phyloP scores from a whole-genome alignment of 73 alveolate species.

The Blepharisma japonicum region DNA sequence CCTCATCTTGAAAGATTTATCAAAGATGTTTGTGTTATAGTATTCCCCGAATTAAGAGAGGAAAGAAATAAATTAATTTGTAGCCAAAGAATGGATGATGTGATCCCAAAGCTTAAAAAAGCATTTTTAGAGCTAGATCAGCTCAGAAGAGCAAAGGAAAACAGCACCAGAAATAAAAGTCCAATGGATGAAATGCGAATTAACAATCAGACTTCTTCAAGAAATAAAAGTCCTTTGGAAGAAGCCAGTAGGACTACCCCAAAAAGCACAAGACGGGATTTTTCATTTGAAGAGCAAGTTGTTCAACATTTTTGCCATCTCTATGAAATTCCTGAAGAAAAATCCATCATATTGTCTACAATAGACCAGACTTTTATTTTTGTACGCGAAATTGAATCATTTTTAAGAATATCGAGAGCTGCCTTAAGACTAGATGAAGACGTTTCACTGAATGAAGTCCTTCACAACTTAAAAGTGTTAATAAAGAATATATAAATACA shows the following conservation, averaged over 20 bases:
- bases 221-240: too few relatives aligned
- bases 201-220: not conserved
- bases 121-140: not conserved
- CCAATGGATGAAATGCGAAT: not conserved
- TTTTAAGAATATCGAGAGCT: not conserved
- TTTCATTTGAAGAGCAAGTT: not conserved
- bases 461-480: not conserved
- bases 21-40: conserved; percentile 19
- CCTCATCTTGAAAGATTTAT: conserved; percentile 16
- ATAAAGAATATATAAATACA: not conserved
- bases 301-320: conserved; percentile 6
- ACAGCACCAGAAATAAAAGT: not conserved
- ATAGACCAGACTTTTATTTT: conserved; percentile 8
- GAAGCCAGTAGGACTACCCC: too few relatives aligned
- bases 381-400: conserved; percentile 3
- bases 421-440: conserved; percentile 7
- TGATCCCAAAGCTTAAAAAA: conserved; percentile 1
- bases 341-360: not conserved
- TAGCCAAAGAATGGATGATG: not conserved
- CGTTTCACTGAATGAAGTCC: conserved; percentile 19
- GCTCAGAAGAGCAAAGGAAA: not conserved
- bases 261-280: not conserved
- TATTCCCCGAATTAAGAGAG: not conserved
- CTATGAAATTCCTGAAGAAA: conserved; percentile 5
- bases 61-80: not conserved